A percentile compares a stretch with the other conserved stretches of the same genome.
Conservation (phyloP, 2,329 filamentous ascomycete species). For the Epichloe sp. region DNA sequence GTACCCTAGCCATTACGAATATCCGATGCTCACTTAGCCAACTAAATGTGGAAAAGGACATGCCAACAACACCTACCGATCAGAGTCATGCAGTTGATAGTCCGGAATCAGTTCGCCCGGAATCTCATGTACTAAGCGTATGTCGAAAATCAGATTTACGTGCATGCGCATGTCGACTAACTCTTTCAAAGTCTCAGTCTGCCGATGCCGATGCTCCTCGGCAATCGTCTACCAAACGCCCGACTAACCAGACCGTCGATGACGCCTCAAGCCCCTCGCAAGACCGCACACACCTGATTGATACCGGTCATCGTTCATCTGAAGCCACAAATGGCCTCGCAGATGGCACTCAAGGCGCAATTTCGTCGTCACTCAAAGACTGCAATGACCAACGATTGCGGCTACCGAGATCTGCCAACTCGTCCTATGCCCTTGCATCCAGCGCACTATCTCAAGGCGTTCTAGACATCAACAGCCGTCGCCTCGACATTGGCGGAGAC, state of each 20-base stretch:
- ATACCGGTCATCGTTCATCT: not conserved
- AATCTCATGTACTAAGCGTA: not conserved
- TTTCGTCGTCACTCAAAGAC: not conserved
- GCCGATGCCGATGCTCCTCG: not conserved
- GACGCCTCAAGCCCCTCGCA: not conserved
- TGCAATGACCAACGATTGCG: not conserved
- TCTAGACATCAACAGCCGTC: not conserved
- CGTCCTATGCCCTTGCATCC: not conserved
- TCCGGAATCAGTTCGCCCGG: not conserved
- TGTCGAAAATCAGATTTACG: not conserved
- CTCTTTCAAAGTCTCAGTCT: not conserved
- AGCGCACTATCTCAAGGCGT: not conserved
- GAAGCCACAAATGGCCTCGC: not conserved
- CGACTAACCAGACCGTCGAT: not conserved
- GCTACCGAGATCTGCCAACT: no score
- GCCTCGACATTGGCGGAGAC: not conserved
- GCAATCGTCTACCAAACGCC: not conserved
- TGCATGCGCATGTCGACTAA: not conserved
- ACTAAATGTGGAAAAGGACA: conserved; percentile 1
- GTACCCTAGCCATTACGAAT: not conserved
- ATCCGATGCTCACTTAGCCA: not conserved
- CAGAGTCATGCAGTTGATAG: not conserved
- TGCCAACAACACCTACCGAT: not conserved
- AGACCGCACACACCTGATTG: not conserved
- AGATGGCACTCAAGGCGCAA: not conserved